Percentiles rank a stretch among this genome's conserved stretches.
phyloP scores from a whole-genome alignment of 805 yeast species.

The Pichia manshurica region DNA sequence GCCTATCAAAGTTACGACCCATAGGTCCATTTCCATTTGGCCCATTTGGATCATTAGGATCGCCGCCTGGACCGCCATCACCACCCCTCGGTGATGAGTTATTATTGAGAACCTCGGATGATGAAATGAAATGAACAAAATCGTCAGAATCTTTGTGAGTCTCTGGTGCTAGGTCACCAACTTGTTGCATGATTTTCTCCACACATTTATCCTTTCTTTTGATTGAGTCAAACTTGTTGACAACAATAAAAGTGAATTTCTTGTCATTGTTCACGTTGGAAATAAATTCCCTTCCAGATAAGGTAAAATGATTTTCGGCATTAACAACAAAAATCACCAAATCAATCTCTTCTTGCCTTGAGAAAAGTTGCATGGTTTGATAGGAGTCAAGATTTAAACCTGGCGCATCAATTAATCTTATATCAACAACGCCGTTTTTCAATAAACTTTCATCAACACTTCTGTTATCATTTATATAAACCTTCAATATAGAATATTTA shows the following conservation, averaged over 20 bases:
- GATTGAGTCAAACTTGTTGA: constrained; percentile 86
- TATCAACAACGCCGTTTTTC: constrained; percentile 87
- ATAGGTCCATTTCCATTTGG: constrained; percentile 12
- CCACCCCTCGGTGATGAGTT: constrained; percentile 28
- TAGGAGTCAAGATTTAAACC: constrained; percentile 90
- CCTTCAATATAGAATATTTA: constrained; percentile 63
- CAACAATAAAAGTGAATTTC: constrained; percentile 87
- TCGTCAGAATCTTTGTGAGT: constrained; percentile 84
- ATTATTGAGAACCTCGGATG: constrained; percentile 39
- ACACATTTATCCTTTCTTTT: constrained; percentile 75
- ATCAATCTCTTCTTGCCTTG: constrained; percentile 96
- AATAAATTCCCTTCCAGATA: constrained; percentile 91
- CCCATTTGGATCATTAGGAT: constrained; percentile 16
- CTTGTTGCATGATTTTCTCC: constrained; percentile 74
- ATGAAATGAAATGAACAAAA: constrained; percentile 88
- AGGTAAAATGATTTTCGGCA: constrained; percentile 93
- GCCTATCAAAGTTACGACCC: constrained; percentile 67
- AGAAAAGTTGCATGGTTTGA: constrained; percentile 90
- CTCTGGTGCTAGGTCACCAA: constrained; percentile 79
- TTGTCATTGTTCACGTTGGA: constrained; percentile 87
- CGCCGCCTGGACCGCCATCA: constrained; percentile 18
- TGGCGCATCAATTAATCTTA: constrained; percentile 92
- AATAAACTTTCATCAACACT: constrained; percentile 63
- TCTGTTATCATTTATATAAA: constrained; percentile 76
- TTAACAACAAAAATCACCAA: constrained; percentile 92